A percentile compares a stretch with the other conserved stretches of the same genome.
phyloP scores from a whole-genome alignment of 2,329 filamentous ascomycete species.

The Calonectria ilicicola region DNA sequence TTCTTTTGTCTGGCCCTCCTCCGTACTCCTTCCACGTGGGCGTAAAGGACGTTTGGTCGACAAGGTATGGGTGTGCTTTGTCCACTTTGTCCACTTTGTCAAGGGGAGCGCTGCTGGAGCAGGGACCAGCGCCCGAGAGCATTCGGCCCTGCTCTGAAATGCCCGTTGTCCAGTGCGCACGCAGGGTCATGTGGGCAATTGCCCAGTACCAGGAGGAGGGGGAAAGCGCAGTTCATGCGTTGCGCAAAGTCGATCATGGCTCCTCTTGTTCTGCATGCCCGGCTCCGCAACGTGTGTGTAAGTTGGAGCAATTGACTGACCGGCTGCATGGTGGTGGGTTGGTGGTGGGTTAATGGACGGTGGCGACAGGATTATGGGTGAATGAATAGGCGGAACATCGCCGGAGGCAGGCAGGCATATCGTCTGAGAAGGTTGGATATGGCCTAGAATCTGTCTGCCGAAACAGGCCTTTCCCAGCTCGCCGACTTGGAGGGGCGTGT shows the following conservation, averaged over 20 bases:
- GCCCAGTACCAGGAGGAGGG: not conserved
- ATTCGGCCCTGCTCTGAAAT: constrained; percentile 23
- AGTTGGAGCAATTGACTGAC: too few relatives aligned
- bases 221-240: constrained; percentile 9
- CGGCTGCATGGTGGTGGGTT: not conserved
- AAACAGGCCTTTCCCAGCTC: not conserved
- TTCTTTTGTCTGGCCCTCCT: not conserved
- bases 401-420: not conserved
- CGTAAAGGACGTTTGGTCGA: not conserved
- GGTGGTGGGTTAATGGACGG: not conserved
- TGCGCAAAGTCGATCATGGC: constrained; percentile 12
- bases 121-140: constrained; percentile 15
- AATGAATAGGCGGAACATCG: not conserved
- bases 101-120: not conserved
- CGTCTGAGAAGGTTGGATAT: not conserved
- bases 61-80: not conserved
- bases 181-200: not conserved
- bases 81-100: not conserved
- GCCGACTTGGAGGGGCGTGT: not conserved
- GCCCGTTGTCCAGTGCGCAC: not conserved
- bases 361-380: not conserved
- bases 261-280: not conserved
- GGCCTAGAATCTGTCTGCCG: not conserved
- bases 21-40: constrained; percentile 15
- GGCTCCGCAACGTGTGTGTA: not conserved